phyloP scores from a whole-genome alignment of 257 asterid species.

The Solanum phureja region DNA sequence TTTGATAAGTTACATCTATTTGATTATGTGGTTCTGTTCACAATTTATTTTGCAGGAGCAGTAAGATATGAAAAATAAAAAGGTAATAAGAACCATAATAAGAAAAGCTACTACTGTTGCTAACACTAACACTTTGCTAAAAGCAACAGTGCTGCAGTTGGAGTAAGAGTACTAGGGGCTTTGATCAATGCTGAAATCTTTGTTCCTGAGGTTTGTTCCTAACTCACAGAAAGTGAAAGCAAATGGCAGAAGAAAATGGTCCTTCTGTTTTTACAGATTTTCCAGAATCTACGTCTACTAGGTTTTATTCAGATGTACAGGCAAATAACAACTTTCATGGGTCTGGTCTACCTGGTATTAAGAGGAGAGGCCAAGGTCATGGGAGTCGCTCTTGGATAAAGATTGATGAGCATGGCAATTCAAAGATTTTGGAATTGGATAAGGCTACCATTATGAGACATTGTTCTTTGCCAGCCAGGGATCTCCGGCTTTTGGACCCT shows the following conservation, averaged over 20 bases:
- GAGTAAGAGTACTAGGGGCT: not conserved
- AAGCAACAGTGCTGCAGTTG: not conserved
- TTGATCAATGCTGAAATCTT: constrained; percentile 21
- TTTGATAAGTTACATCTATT: not conserved
- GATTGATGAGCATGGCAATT: constrained; percentile 69
- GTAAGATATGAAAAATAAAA: not conserved
- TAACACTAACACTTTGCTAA: not conserved
- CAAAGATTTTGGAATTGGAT: constrained; percentile 74
- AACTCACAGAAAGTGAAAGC: constrained; percentile 9
- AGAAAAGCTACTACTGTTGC: not conserved
- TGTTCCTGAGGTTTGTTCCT: not conserved
- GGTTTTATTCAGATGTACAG: constrained; percentile 21
- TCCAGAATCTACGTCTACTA: constrained; percentile 20
- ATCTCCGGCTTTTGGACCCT: constrained; percentile 97
- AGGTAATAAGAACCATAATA: not conserved
- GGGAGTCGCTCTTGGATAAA: constrained; percentile 92
- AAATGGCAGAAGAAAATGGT: constrained; percentile 51
- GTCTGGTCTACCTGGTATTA: constrained; percentile 49
- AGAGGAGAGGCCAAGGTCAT: constrained; percentile 83
- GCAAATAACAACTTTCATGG: constrained; percentile 23
- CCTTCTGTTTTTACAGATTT: constrained; percentile 17
- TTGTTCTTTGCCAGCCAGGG: constrained; percentile 93
- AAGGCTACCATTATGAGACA: constrained; percentile 78
- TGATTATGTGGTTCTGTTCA: not conserved
- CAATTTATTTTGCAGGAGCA: not conserved